Evolutionary conservation across 2,329 filamentous ascomycete species (phyloP).

Genomic region (Alternaria solani): DNA sequence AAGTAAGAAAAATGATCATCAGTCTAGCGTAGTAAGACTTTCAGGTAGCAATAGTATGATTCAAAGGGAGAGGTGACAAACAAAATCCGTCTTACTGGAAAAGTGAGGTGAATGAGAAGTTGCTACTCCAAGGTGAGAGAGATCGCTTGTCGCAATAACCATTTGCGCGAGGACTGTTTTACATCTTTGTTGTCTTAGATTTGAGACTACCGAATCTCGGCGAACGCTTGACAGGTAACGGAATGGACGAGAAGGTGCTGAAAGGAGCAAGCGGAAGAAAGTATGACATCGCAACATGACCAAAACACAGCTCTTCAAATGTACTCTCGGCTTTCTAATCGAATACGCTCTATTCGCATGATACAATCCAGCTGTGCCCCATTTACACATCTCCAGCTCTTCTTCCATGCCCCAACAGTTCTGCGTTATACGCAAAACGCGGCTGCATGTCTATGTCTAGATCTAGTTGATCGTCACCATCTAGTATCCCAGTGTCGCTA

Average conservation of each 20-base stretch:
- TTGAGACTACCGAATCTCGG: background rate
- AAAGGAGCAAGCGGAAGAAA: background rate
- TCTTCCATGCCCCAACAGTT: background rate
- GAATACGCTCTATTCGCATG: too few relatives aligned
- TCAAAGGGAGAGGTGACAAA: background rate
- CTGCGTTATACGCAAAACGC: slow-evolving; percentile 13
- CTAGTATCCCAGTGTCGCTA: slow-evolving; percentile 10
- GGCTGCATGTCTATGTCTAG: slow-evolving; percentile 23
- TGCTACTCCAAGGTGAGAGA: background rate
- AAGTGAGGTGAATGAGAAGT: background rate
- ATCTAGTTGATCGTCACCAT: slow-evolving; percentile 8
- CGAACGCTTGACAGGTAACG: background rate
- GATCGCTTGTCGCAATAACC: background rate
- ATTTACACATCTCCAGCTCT: background rate
- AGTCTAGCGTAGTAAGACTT: background rate
- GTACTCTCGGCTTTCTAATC: background rate
- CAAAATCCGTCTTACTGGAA: background rate
- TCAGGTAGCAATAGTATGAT: background rate
- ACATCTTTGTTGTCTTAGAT: background rate
- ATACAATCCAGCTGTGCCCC: background rate
- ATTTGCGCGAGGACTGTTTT: background rate
- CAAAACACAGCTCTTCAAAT: background rate
- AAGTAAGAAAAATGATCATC: background rate
- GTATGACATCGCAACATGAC: background rate
- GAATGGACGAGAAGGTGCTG: background rate